phyloP scores from a whole-genome alignment of 306 rosid species.

The Fagus sylvatica region DNA sequence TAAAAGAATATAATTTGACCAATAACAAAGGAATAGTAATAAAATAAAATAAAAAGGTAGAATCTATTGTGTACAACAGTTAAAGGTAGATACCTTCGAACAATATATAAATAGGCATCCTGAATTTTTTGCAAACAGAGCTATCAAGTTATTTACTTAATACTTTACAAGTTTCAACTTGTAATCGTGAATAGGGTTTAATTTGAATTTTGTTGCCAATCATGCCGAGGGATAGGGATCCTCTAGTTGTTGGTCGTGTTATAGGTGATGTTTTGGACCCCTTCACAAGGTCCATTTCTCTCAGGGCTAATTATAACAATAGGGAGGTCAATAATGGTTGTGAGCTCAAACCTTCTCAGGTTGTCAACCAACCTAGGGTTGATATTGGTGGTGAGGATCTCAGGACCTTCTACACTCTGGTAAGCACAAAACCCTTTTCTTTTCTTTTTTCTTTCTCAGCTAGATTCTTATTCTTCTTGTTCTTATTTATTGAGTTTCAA shows the following conservation, averaged over 20 bases:
- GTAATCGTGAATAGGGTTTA: not conserved
- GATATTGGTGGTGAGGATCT: conserved; percentile 56
- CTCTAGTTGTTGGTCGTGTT: conserved; percentile 53
- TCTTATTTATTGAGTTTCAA: not conserved
- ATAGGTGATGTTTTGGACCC: conserved; percentile 57
- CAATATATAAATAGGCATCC: conserved; percentile 7
- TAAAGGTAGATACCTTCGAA: not conserved
- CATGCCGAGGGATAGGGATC: conserved; percentile 54
- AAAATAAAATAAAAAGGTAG: not conserved
- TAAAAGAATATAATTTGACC: not conserved
- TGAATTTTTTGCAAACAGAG: not conserved
- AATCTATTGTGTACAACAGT: conserved; percentile 17
- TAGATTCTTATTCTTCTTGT: no score
- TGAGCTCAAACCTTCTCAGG: conserved; percentile 58
- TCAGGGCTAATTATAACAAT: conserved; percentile 31
- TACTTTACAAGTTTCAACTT: not conserved
- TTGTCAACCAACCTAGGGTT: conserved; percentile 49
- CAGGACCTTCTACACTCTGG: conserved; percentile 63
- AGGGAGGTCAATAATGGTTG: conserved; percentile 57
- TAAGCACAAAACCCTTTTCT: not conserved
- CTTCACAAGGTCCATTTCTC: conserved; percentile 40
- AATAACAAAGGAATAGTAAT: not conserved
- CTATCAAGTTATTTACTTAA: not conserved
- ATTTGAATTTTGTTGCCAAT: not conserved
- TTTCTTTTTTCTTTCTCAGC: not conserved